Conservation (phyloP, 2,329 filamentous ascomycete species). For the Ciborinia camelliae region DNA sequence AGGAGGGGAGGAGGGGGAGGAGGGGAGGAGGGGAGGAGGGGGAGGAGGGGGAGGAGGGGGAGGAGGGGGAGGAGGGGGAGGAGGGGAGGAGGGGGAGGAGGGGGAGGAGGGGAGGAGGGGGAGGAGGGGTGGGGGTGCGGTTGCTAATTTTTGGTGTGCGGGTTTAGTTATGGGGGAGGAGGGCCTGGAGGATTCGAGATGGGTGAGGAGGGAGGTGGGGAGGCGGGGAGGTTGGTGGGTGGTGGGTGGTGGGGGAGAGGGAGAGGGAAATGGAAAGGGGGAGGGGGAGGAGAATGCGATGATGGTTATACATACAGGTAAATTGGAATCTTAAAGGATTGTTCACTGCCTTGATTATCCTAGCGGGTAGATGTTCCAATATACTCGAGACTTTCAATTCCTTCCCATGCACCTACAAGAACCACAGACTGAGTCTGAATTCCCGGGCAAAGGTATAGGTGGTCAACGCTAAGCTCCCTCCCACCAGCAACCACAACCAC, state of each 20-base stretch:
- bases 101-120: conserved; percentile 47
- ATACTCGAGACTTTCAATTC: neutral
- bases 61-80: no score
- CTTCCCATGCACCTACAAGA: neutral
- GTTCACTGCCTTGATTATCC: neutral
- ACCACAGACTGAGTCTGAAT: neutral
- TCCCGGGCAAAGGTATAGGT: neutral
- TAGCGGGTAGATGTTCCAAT: neutral
- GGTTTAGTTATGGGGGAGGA: neutral
- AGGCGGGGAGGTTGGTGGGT: neutral
- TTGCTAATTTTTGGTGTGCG: conserved; percentile 3
- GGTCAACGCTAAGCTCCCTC: neutral
- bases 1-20: neutral
- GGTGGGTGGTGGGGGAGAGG: no score
- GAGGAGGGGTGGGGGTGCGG: neutral
- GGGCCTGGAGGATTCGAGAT: conserved; percentile 1
- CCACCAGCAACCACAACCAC: neutral
- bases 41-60: neutral
- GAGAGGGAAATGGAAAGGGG: neutral
- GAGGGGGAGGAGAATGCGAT: neutral
- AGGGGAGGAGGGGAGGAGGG: neutral
- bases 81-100: neutral
- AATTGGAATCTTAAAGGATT: neutral
- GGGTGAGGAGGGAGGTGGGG: neutral
- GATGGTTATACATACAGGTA: conserved; percentile 9